Percentiles rank a stretch among this genome's conserved stretches.
Evolutionary conservation across 139 green algal genomes (phyloP).

Genomic region (Micractinium conductrix): DNA sequence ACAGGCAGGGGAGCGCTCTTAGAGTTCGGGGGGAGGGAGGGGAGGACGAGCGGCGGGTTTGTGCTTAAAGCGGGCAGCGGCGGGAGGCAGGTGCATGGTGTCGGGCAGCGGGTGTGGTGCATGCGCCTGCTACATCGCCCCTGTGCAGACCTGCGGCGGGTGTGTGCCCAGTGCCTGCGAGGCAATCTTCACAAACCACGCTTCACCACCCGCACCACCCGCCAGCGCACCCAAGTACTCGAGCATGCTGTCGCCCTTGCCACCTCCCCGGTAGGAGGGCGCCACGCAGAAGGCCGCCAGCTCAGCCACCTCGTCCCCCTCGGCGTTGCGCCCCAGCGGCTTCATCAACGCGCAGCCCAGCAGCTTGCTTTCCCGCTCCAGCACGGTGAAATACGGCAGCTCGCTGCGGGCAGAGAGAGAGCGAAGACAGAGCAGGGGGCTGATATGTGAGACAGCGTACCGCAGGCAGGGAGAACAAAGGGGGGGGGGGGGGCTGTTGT

Average conservation of each 20-base stretch:
- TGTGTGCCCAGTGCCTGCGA: too few relatives aligned
- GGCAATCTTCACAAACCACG: too few relatives aligned
- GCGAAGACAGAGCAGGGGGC: neutral
- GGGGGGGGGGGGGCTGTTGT: neutral
- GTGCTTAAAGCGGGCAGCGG: neutral
- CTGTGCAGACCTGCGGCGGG: too few relatives aligned
- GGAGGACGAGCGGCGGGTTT: neutral
- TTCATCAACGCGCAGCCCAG: slow-evolving; percentile 86
- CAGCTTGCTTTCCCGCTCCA: slow-evolving; percentile 70
- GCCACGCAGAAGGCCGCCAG: slow-evolving; percentile 90
- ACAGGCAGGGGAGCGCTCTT: too few relatives aligned
- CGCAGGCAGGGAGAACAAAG: neutral
- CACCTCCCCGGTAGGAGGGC: slow-evolving; percentile 75
- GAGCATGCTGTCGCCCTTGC: slow-evolving; percentile 91
- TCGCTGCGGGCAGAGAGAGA: slow-evolving; percentile 30
- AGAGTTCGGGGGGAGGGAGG: neutral
- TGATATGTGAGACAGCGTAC: neutral
- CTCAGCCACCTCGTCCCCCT: slow-evolving; percentile 70
- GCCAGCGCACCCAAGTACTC: slow-evolving; percentile 56
- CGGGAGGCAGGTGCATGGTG: too few relatives aligned
- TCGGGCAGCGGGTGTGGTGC: too few relatives aligned
- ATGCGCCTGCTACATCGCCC: too few relatives aligned
- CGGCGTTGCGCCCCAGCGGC: slow-evolving; percentile 57
- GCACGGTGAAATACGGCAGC: slow-evolving; percentile 59
- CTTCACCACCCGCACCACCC: too few relatives aligned